Evolutionary conservation across 306 rosid species (phyloP).

Genomic region (Sechiopsis laciniata): DNA sequence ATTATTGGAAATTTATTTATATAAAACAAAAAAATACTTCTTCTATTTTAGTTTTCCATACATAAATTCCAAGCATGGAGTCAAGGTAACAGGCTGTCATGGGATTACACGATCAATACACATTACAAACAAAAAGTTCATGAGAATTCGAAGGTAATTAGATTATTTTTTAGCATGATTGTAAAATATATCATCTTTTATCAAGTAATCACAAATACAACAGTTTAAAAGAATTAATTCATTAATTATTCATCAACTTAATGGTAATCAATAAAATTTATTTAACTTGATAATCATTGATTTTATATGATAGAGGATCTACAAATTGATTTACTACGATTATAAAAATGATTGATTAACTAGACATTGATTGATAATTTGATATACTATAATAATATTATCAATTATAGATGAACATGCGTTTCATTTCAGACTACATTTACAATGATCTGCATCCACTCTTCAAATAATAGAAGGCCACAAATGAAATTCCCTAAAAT

Average conservation of each 20-base stretch:
- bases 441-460: slow-evolving; percentile 1
- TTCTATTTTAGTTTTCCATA: not conserved
- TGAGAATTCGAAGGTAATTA: not conserved
- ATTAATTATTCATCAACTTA: not conserved
- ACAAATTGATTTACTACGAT: not conserved
- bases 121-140: not conserved
- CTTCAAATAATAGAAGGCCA: not conserved
- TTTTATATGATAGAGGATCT: not conserved
- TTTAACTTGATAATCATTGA: not conserved
- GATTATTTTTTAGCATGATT: not conserved
- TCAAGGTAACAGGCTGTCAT: not conserved
- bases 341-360: not conserved
- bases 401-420: not conserved
- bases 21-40: not conserved
- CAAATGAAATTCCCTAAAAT: not conserved
- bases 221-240: not conserved
- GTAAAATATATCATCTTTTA: no score
- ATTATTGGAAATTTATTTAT: not conserved
- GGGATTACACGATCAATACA: not conserved
- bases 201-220: not conserved
- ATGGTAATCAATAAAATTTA: not conserved
- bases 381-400: not conserved
- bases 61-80: not conserved
- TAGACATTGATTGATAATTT: not conserved
- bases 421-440: not conserved